Conservation (phyloP, 140 eudicot genomes). For the Bidens hawaiensis region DNA sequence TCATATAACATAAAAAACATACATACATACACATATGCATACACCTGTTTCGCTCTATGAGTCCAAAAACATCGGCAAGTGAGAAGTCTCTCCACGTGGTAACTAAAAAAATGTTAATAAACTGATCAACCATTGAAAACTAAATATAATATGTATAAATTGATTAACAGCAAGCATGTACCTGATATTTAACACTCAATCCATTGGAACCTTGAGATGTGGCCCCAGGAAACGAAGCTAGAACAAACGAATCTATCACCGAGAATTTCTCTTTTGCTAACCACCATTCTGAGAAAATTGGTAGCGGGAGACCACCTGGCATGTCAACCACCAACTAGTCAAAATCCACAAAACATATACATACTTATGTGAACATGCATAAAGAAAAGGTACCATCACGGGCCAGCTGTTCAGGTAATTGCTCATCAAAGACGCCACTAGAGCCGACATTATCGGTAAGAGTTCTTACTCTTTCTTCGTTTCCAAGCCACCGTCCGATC, state of each 20-base stretch:
- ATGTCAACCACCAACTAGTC: constrained; percentile 15
- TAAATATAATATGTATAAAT: background rate
- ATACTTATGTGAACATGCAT: background rate
- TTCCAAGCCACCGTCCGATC: constrained; percentile 88
- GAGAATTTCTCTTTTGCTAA: constrained; percentile 81
- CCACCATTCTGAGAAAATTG: constrained; percentile 96
- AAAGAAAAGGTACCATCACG: constrained; percentile 75
- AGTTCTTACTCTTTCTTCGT: constrained; percentile 53
- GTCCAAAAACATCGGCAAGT: constrained; percentile 95
- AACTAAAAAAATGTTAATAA: constrained; percentile 49
- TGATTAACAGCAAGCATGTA: constrained; percentile 20
- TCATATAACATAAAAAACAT: background rate
- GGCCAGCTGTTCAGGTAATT: constrained; percentile 76
- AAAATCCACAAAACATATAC: background rate
- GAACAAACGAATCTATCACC: constrained; percentile 60
- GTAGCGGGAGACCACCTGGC: constrained; percentile 84
- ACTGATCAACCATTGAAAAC: too few species aligned
- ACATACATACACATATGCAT: background rate
- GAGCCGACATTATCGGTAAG: constrained; percentile 37
- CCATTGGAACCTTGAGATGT: constrained; percentile 88
- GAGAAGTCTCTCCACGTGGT: constrained; percentile 73
- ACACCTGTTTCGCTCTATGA: constrained; percentile 80
- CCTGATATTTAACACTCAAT: constrained; percentile 85
- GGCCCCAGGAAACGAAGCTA: constrained; percentile 78
- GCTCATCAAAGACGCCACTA: constrained; percentile 49